A percentile compares a stretch with the other conserved stretches of the same genome.
phyloP scores from a whole-genome alignment of 345 rosid species.

The Salix brachista region DNA sequence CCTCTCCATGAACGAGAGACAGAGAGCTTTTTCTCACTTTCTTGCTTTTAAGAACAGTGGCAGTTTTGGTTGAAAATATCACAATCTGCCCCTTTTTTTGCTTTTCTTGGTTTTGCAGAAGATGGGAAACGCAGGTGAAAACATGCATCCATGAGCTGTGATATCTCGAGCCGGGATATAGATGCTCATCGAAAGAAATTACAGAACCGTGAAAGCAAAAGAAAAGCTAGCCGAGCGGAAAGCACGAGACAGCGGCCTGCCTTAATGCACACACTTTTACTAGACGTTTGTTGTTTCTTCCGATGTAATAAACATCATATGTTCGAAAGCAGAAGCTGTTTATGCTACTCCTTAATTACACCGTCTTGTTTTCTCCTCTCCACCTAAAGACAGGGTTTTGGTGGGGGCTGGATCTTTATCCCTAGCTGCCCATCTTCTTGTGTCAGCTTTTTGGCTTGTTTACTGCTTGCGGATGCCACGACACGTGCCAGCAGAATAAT shows the following conservation, averaged over 20 bases:
- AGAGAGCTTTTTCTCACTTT: constrained; percentile 19
- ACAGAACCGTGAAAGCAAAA: neutral
- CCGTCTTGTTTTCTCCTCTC: neutral
- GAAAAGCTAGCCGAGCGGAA: constrained; percentile 4
- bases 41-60: constrained; percentile 32
- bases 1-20: neutral
- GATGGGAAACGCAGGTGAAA: neutral
- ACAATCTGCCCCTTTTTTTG: constrained; percentile 31
- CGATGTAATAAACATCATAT: neutral
- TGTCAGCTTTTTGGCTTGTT: neutral
- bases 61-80: constrained; percentile 36
- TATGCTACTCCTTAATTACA: neutral
- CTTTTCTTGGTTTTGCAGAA: constrained; percentile 28
- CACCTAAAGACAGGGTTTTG: neutral
- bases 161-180: neutral
- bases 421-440: neutral
- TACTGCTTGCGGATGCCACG: neutral
- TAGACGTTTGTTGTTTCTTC: neutral
- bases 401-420: neutral
- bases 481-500: neutral
- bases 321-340: neutral
- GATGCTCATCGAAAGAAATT: neutral
- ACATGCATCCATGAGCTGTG: constrained; percentile 16
- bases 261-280: neutral
- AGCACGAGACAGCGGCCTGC: constrained; percentile 18